Evolutionary conservation across 192 early-diverging fungal genomes (phyloP), one percentile per base, ranked within the genome.

Genomic region (Coemansia pectinata): DNA sequence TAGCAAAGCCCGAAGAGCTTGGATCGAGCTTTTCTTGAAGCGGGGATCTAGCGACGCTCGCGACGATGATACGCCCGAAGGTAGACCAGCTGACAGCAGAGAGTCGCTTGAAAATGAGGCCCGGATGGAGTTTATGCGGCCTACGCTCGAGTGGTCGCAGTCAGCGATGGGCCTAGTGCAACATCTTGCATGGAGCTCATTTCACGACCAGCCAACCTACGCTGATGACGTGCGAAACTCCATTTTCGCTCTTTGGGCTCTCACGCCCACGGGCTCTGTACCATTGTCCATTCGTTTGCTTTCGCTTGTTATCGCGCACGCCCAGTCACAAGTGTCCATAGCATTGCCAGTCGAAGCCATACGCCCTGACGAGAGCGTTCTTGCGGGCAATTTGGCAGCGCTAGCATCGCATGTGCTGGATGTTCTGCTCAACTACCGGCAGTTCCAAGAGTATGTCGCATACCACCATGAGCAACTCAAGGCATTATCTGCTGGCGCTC

Each of bases 401-500:
- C 68, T 80, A 47, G 39, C 70, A 23, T 52, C 38, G 41, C n/a
- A 66, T 65, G 73, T 55, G 34, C 63, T 80, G 39, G 78, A 80
- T 47, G 47, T 75, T 39, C 55, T 80, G n/a, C 60, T 80, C 58
- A 72, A 75, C 70, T 80, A 80, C 21, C 73, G 70, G 0, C 78
- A 80, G 66, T 75, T 75, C 29, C 78, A 80, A 42, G 78, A 80
- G 63, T 72, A 80, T 29, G 70, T 80, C 7, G 78, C 78, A 12
- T 72, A 71, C 42, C 69, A 80, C 45, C 78, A 80, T 34, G 78
- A 80, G 66, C 57, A 72, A 47, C 73, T 80, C 25, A 72, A 75
- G 78, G 63, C 70, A 1, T 59, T 75, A 12, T 75, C 78, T 0
- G 19, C 41, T 11, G 63, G 45, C 27, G 10, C 62, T 5, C 1